phyloP scores from a whole-genome alignment of 1,284 basidiomycete species.

The Filobasidium uniguttulatum region DNA sequence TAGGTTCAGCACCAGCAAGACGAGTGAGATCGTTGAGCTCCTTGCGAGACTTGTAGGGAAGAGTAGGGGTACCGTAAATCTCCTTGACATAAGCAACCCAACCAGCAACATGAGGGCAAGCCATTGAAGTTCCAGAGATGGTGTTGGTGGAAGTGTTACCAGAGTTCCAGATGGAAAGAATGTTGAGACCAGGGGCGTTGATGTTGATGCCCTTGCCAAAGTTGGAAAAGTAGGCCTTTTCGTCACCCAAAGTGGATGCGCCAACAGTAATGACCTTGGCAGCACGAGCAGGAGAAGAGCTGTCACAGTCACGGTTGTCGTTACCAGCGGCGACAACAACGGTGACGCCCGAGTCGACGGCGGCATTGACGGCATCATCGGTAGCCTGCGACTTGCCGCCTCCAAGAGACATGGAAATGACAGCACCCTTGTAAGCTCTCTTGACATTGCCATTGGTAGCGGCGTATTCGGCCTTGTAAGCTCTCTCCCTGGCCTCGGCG shows the following conservation, averaged over 20 bases:
- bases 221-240: constrained; percentile 71
- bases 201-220: constrained; percentile 64
- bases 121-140: constrained; percentile 52
- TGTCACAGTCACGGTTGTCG: constrained; percentile 51
- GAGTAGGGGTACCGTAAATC: constrained; percentile 52
- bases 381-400: constrained; percentile 84
- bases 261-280: constrained; percentile 71
- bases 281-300: constrained; percentile 64
- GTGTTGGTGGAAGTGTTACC: constrained; percentile 48
- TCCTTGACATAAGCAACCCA: constrained; percentile 73
- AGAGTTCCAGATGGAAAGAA: constrained; percentile 61
- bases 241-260: constrained; percentile 64
- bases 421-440: constrained; percentile 75
- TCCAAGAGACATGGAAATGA: constrained; percentile 69
- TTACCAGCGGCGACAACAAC: constrained; percentile 88
- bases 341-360: constrained; percentile 61
- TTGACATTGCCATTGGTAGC: constrained; percentile 45
- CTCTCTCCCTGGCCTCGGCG: constrained; percentile 45
- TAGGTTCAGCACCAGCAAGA: constrained; percentile 25
- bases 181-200: constrained; percentile 69
- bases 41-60: constrained; percentile 38
- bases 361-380: constrained; percentile 72
- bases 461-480: constrained; percentile 51
- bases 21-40: constrained; percentile 12
- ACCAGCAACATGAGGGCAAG: constrained; percentile 48